Percentiles rank a stretch among this genome's conserved stretches.
Conservation (phyloP, 202 grass and related monocot species). For the Setaria italica region DNA sequence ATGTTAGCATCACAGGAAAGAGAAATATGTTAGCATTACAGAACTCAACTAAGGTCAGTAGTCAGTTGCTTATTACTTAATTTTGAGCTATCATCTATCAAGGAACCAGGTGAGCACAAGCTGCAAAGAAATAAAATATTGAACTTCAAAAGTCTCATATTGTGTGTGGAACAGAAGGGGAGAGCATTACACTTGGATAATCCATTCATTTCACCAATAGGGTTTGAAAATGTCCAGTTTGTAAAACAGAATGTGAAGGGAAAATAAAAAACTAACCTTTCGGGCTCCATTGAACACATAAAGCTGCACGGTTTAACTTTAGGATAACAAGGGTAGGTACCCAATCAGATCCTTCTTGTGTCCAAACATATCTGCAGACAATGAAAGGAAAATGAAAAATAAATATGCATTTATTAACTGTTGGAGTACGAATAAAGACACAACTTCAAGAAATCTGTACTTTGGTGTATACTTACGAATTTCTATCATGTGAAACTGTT, state of each 20-base stretch:
- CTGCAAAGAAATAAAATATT: slow-evolving; percentile 1
- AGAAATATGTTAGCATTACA: slow-evolving; percentile 9
- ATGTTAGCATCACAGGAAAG: slow-evolving; percentile 9
- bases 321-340: slow-evolving; percentile 96
- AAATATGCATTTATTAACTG: neutral
- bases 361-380: slow-evolving; percentile 90
- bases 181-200: slow-evolving; percentile 33
- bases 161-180: neutral
- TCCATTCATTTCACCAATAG: slow-evolving; percentile 17
- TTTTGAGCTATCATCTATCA: slow-evolving; percentile 20
- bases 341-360: slow-evolving; percentile 94
- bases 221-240: slow-evolving; percentile 14
- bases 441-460: slow-evolving; percentile 23
- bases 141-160: neutral
- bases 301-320: slow-evolving; percentile 93
- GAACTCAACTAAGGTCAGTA: neutral
- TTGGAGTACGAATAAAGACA: slow-evolving; percentile 7
- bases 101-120: slow-evolving; percentile 5
- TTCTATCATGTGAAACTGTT: slow-evolving; percentile 99
- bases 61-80: neutral
- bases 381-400: neutral
- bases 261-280: slow-evolving; percentile 64
- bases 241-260: slow-evolving; percentile 2
- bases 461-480: slow-evolving; percentile 70
- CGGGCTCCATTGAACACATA: slow-evolving; percentile 98